Conservation (phyloP, 2,329 filamentous ascomycete genomes). For the Triangularia verruculosa region DNA sequence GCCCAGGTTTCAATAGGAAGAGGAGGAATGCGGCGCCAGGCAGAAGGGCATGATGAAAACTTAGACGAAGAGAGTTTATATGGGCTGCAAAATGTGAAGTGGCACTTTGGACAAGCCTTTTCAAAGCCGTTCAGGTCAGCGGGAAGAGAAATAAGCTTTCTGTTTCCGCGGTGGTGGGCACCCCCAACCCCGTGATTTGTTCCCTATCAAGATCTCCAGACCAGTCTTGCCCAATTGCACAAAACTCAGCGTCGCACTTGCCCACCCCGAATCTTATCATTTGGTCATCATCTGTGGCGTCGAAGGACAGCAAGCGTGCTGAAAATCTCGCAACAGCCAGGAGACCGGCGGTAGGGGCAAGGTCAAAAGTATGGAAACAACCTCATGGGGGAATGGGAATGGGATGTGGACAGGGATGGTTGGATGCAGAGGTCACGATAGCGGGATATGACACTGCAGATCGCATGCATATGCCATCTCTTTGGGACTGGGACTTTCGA, state of each 20-base stretch:
- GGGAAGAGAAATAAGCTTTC: slow-evolving; percentile 10
- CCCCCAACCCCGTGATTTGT: slow-evolving; percentile 6
- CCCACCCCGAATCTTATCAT: slow-evolving; percentile 1
- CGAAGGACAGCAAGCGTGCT: background rate
- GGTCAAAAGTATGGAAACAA: background rate
- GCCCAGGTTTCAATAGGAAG: background rate
- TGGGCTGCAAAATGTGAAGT: slow-evolving; percentile 2
- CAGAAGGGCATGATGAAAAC: background rate
- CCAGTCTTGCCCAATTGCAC: background rate
- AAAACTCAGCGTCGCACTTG: background rate
- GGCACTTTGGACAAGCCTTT: slow-evolving; percentile 2
- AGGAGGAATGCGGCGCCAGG: background rate
- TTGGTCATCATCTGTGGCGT: background rate
- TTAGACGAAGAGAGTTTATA: background rate
- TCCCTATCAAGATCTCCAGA: background rate
- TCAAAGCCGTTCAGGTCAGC: background rate
- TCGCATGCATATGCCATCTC: background rate
- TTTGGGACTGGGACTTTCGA: background rate
- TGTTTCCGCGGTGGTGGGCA: background rate
- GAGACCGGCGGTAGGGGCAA: background rate
- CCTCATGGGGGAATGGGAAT: background rate
- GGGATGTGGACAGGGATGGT: background rate
- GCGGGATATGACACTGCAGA: background rate
- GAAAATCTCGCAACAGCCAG: background rate
- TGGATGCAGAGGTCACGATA: background rate